phyloP scores from a whole-genome alignment of 495 filamentous ascomycete species.

The Zalerion maritima region DNA sequence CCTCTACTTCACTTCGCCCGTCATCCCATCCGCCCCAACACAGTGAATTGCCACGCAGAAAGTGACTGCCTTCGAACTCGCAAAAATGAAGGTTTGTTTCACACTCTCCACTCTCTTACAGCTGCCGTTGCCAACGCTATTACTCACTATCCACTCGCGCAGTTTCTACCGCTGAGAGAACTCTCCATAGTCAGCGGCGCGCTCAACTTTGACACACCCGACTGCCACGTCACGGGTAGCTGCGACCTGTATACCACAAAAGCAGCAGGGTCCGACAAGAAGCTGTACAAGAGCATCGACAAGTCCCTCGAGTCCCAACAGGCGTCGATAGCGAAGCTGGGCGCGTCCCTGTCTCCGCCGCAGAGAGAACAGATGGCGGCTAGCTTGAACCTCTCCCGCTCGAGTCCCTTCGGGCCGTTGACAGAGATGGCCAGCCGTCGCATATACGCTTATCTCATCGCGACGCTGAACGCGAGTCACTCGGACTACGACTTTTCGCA shows the following conservation, averaged over 20 bases:
- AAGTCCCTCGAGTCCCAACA: slow-evolving; percentile 77
- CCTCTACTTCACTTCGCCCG: slow-evolving; percentile 4
- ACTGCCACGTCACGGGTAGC: slow-evolving; percentile 76
- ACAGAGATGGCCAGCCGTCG: slow-evolving; percentile 75
- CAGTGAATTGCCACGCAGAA: slow-evolving; percentile 7
- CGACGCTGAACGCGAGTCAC: slow-evolving; percentile 93
- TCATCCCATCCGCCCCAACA: slow-evolving; percentile 13
- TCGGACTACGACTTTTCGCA: slow-evolving; percentile 97
- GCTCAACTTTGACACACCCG: slow-evolving; percentile 84
- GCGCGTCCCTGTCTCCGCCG: slow-evolving; percentile 67
- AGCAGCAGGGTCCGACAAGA: slow-evolving; percentile 86
- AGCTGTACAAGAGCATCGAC: slow-evolving; percentile 89
- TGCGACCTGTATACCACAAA: slow-evolving; percentile 97
- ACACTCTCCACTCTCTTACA: slow-evolving; percentile 1
- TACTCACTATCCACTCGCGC: too few species aligned
- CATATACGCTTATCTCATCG: slow-evolving; percentile 91
- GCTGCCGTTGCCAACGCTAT: too few species aligned
- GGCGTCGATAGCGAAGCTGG: slow-evolving; percentile 68
- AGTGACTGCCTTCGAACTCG: slow-evolving; percentile 10
- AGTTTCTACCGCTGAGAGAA: slow-evolving; percentile 85
- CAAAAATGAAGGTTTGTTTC: slow-evolving; percentile 10
- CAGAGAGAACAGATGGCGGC: slow-evolving; percentile 39
- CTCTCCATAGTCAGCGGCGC: slow-evolving; percentile 80
- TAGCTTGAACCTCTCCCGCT: slow-evolving; percentile 63
- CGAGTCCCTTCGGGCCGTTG: slow-evolving; percentile 81